Evolutionary conservation across 176 grass and related monocot species (phyloP).

Genomic region (Miscanthus lutarioriparius): DNA sequence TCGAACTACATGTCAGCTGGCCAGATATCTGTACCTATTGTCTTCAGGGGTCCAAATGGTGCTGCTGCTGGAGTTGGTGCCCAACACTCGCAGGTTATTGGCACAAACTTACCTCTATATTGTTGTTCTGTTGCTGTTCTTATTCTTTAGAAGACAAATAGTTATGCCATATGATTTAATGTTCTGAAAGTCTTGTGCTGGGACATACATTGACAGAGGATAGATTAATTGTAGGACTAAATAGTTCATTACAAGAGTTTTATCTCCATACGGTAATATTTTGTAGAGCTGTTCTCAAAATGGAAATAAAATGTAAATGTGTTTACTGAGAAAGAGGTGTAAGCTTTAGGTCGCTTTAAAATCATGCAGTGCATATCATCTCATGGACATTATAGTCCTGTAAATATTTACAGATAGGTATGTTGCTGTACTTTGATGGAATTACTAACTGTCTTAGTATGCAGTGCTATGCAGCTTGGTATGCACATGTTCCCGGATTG

Average conservation of each 20-base stretch:
- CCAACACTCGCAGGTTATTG: constrained; percentile 90
- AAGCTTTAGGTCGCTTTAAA: not conserved
- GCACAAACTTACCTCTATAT: not conserved
- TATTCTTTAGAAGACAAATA: not conserved
- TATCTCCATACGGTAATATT: not conserved
- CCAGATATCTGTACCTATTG: constrained; percentile 82
- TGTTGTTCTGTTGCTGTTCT: not conserved
- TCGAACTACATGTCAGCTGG: constrained; percentile 98
- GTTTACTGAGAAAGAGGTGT: not conserved
- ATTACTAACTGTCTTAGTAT: constrained; percentile 39
- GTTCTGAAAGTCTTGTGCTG: not conserved
- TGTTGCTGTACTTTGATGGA: not conserved
- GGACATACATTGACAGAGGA: not conserved
- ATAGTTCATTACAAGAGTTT: constrained; percentile 3
- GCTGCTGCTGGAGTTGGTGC: constrained; percentile 97
- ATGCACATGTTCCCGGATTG: constrained; percentile 92
- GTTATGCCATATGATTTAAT: not conserved
- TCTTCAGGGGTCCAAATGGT: constrained; percentile 94
- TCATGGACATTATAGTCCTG: not conserved
- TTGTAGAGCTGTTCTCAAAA: not conserved
- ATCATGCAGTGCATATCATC: not conserved
- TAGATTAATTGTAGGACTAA: not conserved
- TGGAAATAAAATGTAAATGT: not conserved
- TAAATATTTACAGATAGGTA: not conserved
- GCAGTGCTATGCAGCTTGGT: constrained; percentile 99